Base-by-base conservation (phyloP, 2,329 filamentous ascomycete genomes). In the Triangularia verruculosa region DNA sequence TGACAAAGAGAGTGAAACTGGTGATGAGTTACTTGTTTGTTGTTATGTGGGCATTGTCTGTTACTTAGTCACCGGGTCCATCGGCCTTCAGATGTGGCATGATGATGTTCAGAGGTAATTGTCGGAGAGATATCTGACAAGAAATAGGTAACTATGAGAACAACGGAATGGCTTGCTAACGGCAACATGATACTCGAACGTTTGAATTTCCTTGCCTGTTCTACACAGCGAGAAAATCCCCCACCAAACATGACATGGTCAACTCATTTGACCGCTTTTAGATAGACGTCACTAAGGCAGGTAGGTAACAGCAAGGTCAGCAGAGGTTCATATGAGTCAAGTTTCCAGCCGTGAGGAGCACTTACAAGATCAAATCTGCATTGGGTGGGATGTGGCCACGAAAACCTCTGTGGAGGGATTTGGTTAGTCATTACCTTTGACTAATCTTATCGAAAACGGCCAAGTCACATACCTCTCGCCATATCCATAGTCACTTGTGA, bases 361-460 rank as follows among this genome's bases (percentile, higher is more conserved):
- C 91, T 83, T 84, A 95, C 92, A 96, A 96, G 80, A 96, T 84
- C 67, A 96, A 83, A 69, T 83, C 86, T n/a, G 91, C 80, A 71
- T 89, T 86, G 43, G 87, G 78, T 66, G 92, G 92, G 67, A 96
- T 96, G 72, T 88, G 81, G 63, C 87, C 88, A 32, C 89, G 86
- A 80, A 93, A 95, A 62, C 92, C 92, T 70, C 90, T 93, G 68
- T 6, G 15, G n/a, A 15, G 39, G 8, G 39, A 3, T 20, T 34
- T n/a, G 9, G 43, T 63, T 34, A 66, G 61, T 54, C n/a, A 43
- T n/a, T 39, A 8, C 12, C 24, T 12, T 1, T 11, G 25, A 4
- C 25, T 30, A n/a, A 25, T n/a, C 22, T 53, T 28, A 24, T n/a
- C 11, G 52, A 34, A 34, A 54, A 11, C 51, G 30, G 27, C 43